A percentile compares a stretch with the other conserved stretches of the same genome.
These are phyloP conservation scores for Spinellus fusiger DNA, from an alignment of 192 early-diverging fungal species.

Conservation along the genomic window DNA sequence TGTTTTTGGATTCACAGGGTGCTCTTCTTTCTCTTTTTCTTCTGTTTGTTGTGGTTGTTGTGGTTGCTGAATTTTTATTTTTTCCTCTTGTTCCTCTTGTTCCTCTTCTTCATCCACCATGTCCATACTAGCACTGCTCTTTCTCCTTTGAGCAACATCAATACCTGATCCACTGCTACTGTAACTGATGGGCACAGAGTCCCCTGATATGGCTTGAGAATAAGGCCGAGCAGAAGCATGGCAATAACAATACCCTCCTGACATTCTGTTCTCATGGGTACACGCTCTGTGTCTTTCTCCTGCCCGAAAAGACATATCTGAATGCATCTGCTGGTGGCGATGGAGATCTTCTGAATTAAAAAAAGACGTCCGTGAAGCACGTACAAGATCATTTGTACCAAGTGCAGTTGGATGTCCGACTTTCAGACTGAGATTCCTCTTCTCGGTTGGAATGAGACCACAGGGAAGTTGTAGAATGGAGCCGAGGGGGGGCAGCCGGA, in stretches of 20 bases:
- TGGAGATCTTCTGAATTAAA: background rate
- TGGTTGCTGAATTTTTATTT: too few relatives aligned
- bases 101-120: background rate
- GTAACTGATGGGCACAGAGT: background rate
- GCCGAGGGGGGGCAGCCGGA: too few relatives aligned
- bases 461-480: background rate
- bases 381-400: background rate
- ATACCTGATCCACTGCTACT: background rate
- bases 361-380: background rate
- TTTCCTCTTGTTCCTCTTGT: too few relatives aligned
- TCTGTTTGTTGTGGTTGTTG: background rate
- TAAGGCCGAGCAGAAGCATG: background rate
- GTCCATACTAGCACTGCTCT: background rate
- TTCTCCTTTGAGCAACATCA: background rate
- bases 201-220: too few relatives aligned
- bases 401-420: background rate
- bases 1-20: too few relatives aligned
- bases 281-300: background rate
- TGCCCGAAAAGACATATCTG: background rate
- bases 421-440: background rate
- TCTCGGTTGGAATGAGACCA: background rate
- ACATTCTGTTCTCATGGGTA: background rate
- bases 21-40: background rate
- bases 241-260: background rate
- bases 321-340: background rate